Conservation (phyloP, 306 rosid genomes). For the Rubus parviflorus region DNA sequence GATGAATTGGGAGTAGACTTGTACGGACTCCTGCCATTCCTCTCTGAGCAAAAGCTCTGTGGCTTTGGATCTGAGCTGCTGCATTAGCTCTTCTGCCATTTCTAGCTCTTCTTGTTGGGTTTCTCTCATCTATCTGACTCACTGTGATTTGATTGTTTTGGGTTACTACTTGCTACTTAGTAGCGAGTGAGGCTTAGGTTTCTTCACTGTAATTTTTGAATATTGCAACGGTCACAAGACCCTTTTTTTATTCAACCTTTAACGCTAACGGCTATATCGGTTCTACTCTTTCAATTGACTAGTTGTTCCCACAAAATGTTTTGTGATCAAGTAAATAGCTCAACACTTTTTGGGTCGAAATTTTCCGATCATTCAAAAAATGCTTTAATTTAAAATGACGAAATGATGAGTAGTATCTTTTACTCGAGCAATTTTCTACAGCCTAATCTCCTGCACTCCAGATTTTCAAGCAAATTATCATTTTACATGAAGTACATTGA, state of each 20-base stretch:
- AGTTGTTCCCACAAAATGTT: too few relatives aligned
- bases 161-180: too few relatives aligned
- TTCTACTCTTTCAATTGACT: too few relatives aligned
- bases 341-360: too few relatives aligned
- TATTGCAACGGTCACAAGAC: slow-evolving; percentile 35
- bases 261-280: slow-evolving; percentile 15
- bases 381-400: neutral
- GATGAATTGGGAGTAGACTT: slow-evolving; percentile 61
- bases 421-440: neutral
- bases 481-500: neutral
- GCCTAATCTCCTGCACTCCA: neutral
- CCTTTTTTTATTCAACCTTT: neutral
- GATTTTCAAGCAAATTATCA: neutral
- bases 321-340: too few relatives aligned
- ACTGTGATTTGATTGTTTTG: slow-evolving; percentile 3
- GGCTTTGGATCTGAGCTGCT: slow-evolving; percentile 79
- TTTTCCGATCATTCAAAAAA: too few relatives aligned
- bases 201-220: slow-evolving; percentile 17
- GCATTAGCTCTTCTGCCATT: slow-evolving; percentile 56
- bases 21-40: slow-evolving; percentile 68
- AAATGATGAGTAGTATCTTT: too few relatives aligned
- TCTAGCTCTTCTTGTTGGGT: slow-evolving; percentile 8
- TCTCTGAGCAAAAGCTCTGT: slow-evolving; percentile 77
- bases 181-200: slow-evolving; percentile 10
- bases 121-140: slow-evolving; percentile 5